Evolutionary conservation across 768 basidiomycete species (phyloP).

Genomic region (Auriscalpium microsporum): DNA sequence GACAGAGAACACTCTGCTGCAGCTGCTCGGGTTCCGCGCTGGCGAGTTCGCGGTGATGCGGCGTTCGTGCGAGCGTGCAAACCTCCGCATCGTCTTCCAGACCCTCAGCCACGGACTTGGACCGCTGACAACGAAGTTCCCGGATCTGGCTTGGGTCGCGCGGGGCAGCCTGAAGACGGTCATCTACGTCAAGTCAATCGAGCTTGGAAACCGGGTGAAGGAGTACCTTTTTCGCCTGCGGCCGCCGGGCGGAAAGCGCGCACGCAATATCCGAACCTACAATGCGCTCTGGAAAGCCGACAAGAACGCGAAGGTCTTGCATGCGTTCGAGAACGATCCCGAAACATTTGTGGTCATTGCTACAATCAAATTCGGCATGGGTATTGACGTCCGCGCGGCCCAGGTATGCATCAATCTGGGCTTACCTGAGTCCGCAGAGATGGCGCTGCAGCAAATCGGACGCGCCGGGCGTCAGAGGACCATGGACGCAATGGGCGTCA

Average conservation of each 20-base stretch:
- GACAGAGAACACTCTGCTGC: neutral
- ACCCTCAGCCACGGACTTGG: neutral
- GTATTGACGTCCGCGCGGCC: neutral
- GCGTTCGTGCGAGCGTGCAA: neutral
- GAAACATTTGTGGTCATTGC: conserved; percentile 1
- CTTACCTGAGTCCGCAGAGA: neutral
- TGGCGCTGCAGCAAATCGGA: neutral
- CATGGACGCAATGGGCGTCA: neutral
- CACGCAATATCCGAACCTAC: neutral
- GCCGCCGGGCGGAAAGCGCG: neutral
- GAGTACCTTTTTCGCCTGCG: neutral
- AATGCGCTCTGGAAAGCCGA: neutral
- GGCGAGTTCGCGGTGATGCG: neutral
- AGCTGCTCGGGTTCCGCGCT: neutral
- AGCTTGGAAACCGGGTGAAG: neutral
- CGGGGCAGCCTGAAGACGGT: neutral
- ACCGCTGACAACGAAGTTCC: neutral
- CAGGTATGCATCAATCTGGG: conserved; percentile 1
- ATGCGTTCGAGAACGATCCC: neutral
- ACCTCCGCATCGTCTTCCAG: neutral
- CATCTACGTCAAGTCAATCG: neutral
- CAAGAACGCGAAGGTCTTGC: neutral
- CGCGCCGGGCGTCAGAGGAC: neutral
- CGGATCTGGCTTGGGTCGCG: neutral
- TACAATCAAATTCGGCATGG: conserved; percentile 4